These are phyloP conservation scores for Suillus cothurnatus DNA, from an alignment of 768 basidiomycete genomes.

Conservation along the genomic window DNA sequence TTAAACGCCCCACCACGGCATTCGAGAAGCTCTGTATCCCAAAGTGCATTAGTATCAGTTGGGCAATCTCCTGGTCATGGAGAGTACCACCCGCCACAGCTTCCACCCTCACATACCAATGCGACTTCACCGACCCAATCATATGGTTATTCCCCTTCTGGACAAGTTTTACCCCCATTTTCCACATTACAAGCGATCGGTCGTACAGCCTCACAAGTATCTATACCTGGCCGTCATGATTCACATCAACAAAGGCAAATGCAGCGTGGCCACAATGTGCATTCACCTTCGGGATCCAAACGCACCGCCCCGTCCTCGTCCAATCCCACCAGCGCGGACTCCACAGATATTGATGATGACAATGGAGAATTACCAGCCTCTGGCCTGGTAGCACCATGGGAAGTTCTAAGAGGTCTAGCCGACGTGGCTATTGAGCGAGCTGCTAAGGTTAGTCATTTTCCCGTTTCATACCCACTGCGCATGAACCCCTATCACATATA, in stretches of 20 bases:
- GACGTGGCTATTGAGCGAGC: slow-evolving; percentile 82
- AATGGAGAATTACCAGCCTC: slow-evolving; percentile 77
- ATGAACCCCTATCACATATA: slow-evolving; percentile 30
- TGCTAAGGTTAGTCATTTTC: slow-evolving; percentile 56
- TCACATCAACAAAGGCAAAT: slow-evolving; percentile 32
- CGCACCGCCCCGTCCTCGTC: slow-evolving; percentile 64
- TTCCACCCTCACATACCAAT: slow-evolving; percentile 45
- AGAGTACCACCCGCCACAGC: slow-evolving; percentile 48
- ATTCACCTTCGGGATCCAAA: slow-evolving; percentile 49
- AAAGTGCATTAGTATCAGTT: slow-evolving; percentile 34
- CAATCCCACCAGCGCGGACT: slow-evolving; percentile 75
- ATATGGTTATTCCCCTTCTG: slow-evolving; percentile 43
- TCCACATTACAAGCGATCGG: slow-evolving; percentile 66
- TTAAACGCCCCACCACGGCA: slow-evolving; percentile 31
- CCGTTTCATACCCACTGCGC: background rate
- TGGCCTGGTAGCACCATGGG: slow-evolving; percentile 86
- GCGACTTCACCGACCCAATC: slow-evolving; percentile 34
- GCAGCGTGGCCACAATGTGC: slow-evolving; percentile 30
- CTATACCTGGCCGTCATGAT: slow-evolving; percentile 59
- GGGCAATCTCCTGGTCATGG: slow-evolving; percentile 35
- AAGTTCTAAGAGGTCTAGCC: slow-evolving; percentile 78
- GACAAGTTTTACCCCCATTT: slow-evolving; percentile 68
- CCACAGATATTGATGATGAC: slow-evolving; percentile 83
- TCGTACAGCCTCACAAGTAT: slow-evolving; percentile 43
- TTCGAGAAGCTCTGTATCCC: slow-evolving; percentile 37